Evolutionary conservation across 768 basidiomycete genomes (phyloP).

Genomic region (Suillus discolor): DNA sequence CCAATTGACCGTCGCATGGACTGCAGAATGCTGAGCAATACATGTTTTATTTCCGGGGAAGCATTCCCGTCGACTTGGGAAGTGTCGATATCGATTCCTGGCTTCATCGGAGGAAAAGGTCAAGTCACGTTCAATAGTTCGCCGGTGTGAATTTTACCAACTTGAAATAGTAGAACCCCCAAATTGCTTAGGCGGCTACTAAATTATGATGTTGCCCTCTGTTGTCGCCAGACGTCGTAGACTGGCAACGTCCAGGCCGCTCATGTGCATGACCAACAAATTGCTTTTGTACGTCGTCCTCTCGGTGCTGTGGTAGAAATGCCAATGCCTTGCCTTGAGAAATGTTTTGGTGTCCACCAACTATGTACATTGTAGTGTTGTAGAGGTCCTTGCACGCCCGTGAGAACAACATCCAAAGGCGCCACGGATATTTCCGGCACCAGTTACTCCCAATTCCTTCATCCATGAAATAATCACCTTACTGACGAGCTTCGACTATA

Average conservation of each 20-base stretch:
- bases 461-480: not conserved
- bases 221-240: conserved; percentile 30
- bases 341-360: conserved; percentile 6
- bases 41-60: conserved; percentile 27
- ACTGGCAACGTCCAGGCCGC: conserved; percentile 41
- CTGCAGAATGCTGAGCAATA: conserved; percentile 24
- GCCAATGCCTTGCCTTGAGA: conserved; percentile 11
- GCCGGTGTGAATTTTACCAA: not conserved
- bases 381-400: conserved; percentile 5
- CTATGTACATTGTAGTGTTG: too few species aligned
- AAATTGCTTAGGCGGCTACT: not conserved
- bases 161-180: not conserved
- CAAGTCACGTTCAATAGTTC: not conserved
- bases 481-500: not conserved
- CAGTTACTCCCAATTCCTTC: not conserved
- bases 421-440: conserved; percentile 4
- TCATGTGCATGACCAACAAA: conserved; percentile 42
- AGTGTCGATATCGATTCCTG: conserved; percentile 15
- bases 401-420: conserved; percentile 14
- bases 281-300: not conserved
- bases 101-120: not conserved
- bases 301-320: conserved; percentile 9
- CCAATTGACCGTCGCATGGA: conserved; percentile 10
- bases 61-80: conserved; percentile 32
- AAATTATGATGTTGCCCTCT: conserved; percentile 30